Conservation (phyloP, 176 grass and related monocot species). For the Aegilops longissima region DNA sequence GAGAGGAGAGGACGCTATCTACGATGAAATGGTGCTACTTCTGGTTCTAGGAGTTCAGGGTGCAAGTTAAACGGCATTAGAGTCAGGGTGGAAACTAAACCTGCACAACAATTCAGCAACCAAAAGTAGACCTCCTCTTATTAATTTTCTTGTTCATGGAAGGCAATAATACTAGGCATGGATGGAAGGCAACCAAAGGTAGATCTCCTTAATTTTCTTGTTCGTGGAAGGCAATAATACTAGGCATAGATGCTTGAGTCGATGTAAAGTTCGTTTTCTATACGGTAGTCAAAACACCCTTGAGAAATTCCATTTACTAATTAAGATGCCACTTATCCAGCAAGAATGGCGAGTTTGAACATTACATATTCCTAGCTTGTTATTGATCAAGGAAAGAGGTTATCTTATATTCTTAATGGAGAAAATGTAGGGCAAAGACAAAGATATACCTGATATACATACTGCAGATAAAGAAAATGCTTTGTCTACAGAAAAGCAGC, state of each 20-base stretch:
- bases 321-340: slow-evolving; percentile 3
- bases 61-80: not conserved
- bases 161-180: not conserved
- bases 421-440: not conserved
- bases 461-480: slow-evolving; percentile 7
- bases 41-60: not conserved
- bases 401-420: not conserved
- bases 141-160: not conserved
- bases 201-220: not conserved
- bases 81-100: not conserved
- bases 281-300: not conserved
- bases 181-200: not conserved
- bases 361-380: not conserved
- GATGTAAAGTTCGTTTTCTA: slow-evolving; percentile 8
- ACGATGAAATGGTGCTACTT: not conserved
- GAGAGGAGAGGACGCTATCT: not conserved
- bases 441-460: slow-evolving; percentile 34
- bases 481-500: slow-evolving; percentile 51
- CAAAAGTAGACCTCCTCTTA: not conserved
- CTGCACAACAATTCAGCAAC: not conserved
- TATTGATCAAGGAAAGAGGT: slow-evolving; percentile 17
- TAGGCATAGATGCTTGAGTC: slow-evolving; percentile 10
- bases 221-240: not conserved
- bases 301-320: not conserved
- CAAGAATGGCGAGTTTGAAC: not conserved